Evolutionary conservation across 2,329 filamentous ascomycete genomes (phyloP).

Genomic region (Pyrenophora teres): DNA sequence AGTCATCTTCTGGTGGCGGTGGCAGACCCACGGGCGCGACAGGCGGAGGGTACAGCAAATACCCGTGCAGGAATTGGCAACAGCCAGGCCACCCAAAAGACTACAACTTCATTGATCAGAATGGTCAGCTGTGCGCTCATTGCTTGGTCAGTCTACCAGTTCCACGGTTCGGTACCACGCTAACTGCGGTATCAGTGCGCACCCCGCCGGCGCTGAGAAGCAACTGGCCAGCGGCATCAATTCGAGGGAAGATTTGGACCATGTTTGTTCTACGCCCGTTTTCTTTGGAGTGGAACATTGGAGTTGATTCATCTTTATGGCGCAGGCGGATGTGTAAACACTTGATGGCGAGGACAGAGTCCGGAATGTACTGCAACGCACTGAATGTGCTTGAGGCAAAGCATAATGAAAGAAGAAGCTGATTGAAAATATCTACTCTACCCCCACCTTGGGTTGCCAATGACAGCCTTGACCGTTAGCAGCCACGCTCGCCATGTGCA

Average conservation of each 20-base stretch:
- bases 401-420: constrained; percentile 9
- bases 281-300: neutral
- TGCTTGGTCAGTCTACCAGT: constrained; percentile 29
- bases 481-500: neutral
- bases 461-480: neutral
- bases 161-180: constrained; percentile 16
- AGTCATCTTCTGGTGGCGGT: constrained; percentile 25
- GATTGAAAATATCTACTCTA: neutral
- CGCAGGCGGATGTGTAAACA: neutral
- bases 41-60: constrained; percentile 28
- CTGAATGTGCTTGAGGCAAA: neutral
- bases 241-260: neutral
- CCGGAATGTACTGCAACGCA: neutral
- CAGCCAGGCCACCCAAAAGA: constrained; percentile 27
- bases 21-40: constrained; percentile 30
- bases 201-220: constrained; percentile 21
- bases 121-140: constrained; percentile 27
- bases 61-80: constrained; percentile 27
- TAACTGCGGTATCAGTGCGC: constrained; percentile 30
- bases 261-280: neutral
- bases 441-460: neutral
- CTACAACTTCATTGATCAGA: constrained; percentile 25
- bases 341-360: neutral
- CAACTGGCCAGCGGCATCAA: neutral
- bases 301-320: neutral